Base-by-base conservation (phyloP, 129 eudicot species). In the Lonicera japonica region DNA sequence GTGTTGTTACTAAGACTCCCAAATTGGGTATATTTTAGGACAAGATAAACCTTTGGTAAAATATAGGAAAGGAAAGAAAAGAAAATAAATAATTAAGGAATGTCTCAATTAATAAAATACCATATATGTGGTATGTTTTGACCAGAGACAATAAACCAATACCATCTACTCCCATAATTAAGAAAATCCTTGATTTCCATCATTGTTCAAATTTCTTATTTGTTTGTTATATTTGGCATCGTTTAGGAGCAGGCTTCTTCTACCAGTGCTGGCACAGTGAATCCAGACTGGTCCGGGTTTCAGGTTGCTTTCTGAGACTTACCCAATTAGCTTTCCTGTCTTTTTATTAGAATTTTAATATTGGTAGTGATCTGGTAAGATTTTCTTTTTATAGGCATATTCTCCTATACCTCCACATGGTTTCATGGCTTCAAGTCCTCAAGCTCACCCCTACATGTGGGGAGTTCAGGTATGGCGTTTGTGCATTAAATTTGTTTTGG, bases 391-490 rank as follows among this genome's bases (percentile, higher is more conserved):
- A 62, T 74, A 80, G 90, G 80, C 83, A 21, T 83, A 83, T 73
- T 80, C 90, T 63, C 90, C 90, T 5, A 73, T 83, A 64, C 90
- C 86, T 64, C 86, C 90, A 0, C 86, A 70, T 67, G 90, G 90
- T 38, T 83, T 58, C 75, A 13, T 83, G 74, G 83, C 86, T 6
- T 83, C 90, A 52, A 72, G 82, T 63, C 85, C 89, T 11, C 89
- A 83, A 78, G 77, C 60, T 65, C 89, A 83, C 63, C 89, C 89
- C 40, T 83, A 83, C 46, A 73, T 75, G 79, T 82, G 79, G 79
- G 82, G 82, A 54, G 79, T 81, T 25, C 84, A 79, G 80, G 84
- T 74, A 56, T 65, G 13, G 7, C 22, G 0, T 20, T 50, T 40
- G 5, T 46, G 19, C 9, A 11, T 16, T 45, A 11, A 8, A 51